Evolutionary conservation across 805 yeast genomes (phyloP).

Genomic region (Schwanniomyces pseudopolymorphus): DNA sequence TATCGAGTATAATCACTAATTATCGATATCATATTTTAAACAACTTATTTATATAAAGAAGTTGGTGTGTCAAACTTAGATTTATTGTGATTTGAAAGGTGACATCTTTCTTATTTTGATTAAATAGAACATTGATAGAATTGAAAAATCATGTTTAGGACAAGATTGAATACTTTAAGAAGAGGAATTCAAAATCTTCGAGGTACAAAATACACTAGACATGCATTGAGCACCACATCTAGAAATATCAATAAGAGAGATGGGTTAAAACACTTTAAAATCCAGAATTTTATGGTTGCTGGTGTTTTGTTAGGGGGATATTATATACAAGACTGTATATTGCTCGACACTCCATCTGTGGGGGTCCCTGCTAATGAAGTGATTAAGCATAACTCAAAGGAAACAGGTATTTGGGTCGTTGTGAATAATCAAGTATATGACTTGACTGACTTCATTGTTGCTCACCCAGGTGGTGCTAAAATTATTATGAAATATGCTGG

Average conservation of each 20-base stretch:
- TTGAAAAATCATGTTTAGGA: not conserved
- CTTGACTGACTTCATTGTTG: constrained; percentile 30
- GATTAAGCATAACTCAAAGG: constrained; percentile 4
- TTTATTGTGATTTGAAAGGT: not conserved
- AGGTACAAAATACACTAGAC: not conserved
- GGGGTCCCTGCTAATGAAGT: constrained; percentile 7
- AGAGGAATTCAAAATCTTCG: not conserved
- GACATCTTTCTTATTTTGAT: not conserved
- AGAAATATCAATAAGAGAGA: not conserved
- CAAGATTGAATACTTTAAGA: not conserved
- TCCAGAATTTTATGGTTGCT: not conserved
- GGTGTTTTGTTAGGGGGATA: not conserved
- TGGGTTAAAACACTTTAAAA: not conserved
- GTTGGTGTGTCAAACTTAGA: not conserved
- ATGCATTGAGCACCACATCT: not conserved
- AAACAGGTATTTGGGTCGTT: constrained; percentile 24
- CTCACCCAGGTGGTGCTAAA: constrained; percentile 52
- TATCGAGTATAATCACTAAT: not conserved
- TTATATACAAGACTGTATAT: not conserved
- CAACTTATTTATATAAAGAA: no score
- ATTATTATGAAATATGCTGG: constrained; percentile 52
- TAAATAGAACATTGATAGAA: not conserved
- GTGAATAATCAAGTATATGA: constrained; percentile 33
- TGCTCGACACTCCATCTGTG: not conserved
- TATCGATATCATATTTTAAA: not conserved